Evolutionary conservation across 2,329 filamentous ascomycete species (phyloP).

Genomic region (Lithohypha guttulata): DNA sequence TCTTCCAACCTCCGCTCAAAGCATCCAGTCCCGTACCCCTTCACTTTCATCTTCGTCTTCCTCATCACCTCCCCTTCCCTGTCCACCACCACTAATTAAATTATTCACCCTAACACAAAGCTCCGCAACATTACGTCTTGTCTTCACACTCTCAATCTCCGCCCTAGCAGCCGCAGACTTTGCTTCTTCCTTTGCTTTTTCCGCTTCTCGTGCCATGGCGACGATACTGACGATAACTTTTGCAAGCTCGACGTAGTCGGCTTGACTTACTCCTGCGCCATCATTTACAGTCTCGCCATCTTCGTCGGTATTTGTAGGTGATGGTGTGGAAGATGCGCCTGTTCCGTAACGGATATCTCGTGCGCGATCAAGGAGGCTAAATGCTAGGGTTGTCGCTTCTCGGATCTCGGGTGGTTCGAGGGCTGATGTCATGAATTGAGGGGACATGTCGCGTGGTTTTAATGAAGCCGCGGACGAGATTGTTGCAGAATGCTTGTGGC

Average conservation of each 20-base stretch:
- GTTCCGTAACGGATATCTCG: conserved; percentile 10
- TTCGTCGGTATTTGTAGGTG: conserved; percentile 7
- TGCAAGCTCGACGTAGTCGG: conserved; percentile 18
- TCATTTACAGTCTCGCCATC: conserved; percentile 12
- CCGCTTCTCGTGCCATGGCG: conserved; percentile 21
- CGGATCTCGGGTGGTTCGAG: conserved; percentile 12
- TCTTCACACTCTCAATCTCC: conserved; percentile 14
- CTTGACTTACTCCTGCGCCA: background rate
- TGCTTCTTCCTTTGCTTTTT: conserved; percentile 24
- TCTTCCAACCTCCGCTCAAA: no score
- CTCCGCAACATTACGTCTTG: conserved; percentile 9
- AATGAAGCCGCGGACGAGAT: no score
- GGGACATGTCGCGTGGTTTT: no score
- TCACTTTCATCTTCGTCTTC: no score
- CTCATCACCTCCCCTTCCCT: no score
- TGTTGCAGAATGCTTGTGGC: no score
- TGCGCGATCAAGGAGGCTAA: conserved; percentile 20
- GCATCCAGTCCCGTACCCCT: no score
- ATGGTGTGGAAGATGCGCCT: background rate
- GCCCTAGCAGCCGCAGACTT: conserved; percentile 22
- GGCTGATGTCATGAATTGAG: conserved; percentile 9
- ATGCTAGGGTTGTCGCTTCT: conserved; percentile 20
- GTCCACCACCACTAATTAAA: conserved; percentile 7
- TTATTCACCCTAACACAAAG: conserved; percentile 11
- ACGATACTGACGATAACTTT: conserved; percentile 22